Conservation (phyloP, 345 rosid genomes). For the Ailanthus altissimus region DNA sequence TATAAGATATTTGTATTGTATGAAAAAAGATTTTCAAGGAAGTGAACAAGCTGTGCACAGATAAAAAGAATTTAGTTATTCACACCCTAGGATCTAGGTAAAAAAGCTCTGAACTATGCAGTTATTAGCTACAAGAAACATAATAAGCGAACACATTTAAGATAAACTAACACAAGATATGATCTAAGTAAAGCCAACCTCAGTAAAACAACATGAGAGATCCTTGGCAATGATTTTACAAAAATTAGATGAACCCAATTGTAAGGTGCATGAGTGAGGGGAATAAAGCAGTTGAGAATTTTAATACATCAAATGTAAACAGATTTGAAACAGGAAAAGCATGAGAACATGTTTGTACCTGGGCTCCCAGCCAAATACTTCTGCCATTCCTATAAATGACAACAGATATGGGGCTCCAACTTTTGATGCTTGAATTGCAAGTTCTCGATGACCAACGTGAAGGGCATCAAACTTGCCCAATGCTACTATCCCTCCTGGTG, state of each 20-base stretch:
- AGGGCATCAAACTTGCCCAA: conserved; percentile 96
- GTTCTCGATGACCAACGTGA: conserved; percentile 93
- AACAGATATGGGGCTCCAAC: conserved; percentile 75
- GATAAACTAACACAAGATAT: too few relatives aligned
- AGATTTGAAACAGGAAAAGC: conserved; percentile 2
- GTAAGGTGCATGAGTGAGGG: background rate
- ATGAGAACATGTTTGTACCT: conserved; percentile 47
- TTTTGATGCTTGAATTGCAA: conserved; percentile 88
- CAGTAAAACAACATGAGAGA: too few relatives aligned
- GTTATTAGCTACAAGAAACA: background rate
- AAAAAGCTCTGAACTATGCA: background rate
- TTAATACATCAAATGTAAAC: conserved; percentile 6
- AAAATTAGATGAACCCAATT: too few relatives aligned
- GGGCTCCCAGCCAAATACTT: conserved; percentile 93
- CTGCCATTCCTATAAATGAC: conserved; percentile 91
- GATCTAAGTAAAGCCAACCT: too few relatives aligned
- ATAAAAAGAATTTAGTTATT: background rate
- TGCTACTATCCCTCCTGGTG: conserved; percentile 87
- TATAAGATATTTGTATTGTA: background rate
- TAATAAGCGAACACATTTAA: too few relatives aligned
- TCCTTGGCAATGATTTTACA: too few relatives aligned
- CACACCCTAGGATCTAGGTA: background rate
- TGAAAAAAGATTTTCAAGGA: background rate
- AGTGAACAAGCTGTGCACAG: background rate
- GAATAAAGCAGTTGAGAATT: conserved; percentile 7